Evolutionary conservation across 192 early-diverging fungal genomes (phyloP).

Genomic region (Jimgerdemannia lactiflua): DNA sequence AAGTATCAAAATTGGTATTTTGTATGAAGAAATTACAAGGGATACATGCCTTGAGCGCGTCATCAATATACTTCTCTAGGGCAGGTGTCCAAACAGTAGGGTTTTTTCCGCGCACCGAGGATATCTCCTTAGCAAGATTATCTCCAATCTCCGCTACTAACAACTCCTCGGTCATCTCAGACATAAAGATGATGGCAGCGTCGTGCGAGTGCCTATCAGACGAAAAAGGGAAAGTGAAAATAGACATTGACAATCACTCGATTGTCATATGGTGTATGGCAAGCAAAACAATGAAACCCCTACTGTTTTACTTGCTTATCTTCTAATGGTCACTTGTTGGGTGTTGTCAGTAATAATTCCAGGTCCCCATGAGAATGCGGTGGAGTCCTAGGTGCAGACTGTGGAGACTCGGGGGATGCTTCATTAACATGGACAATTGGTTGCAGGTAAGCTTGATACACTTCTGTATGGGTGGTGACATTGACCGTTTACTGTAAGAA

Average conservation of each 20-base stretch:
- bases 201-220: conserved; percentile 11
- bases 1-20: not conserved
- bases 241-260: not conserved
- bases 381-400: not conserved
- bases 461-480: conserved; percentile 1
- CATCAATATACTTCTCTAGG: conserved; percentile 12
- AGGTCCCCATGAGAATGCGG: not conserved
- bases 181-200: conserved; percentile 11
- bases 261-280: conserved; percentile 1
- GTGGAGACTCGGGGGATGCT: not conserved
- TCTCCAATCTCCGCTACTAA: conserved; percentile 16
- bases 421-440: not conserved
- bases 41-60: conserved; percentile 2
- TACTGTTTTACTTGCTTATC: conserved; percentile 13
- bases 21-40: not conserved
- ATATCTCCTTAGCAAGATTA: not conserved
- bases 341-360: conserved; percentile 8
- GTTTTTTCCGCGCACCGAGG: conserved; percentile 3
- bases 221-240: conserved; percentile 2
- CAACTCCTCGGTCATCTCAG: conserved; percentile 7
- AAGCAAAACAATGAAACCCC: conserved; percentile 3
- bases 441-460: conserved; percentile 8
- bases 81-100: conserved; percentile 10
- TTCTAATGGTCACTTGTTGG: conserved; percentile 7
- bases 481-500: conserved; percentile 10